Conservation (phyloP, 495 filamentous ascomycete species). For the Penicillium ucsense region DNA sequence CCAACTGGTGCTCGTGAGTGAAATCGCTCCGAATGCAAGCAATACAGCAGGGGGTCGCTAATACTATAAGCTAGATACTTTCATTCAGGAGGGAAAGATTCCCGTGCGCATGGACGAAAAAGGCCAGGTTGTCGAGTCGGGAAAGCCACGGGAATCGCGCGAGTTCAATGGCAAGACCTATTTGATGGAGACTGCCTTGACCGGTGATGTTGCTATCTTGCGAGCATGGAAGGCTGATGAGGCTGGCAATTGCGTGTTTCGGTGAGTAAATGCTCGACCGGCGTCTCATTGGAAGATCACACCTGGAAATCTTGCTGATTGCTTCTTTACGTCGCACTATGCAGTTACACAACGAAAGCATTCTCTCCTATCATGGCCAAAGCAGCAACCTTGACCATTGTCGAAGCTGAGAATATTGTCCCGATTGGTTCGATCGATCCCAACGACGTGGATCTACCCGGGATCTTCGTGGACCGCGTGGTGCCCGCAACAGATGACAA, state of each 20-base stretch:
- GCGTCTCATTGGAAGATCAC: no score
- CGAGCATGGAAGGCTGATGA: constrained; percentile 82
- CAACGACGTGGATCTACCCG: constrained; percentile 72
- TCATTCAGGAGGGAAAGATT: constrained; percentile 76
- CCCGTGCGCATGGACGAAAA: constrained; percentile 66
- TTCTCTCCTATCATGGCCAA: constrained; percentile 89
- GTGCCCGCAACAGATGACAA: constrained; percentile 68
- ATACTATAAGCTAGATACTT: constrained; percentile 37
- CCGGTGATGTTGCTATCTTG: constrained; percentile 79
- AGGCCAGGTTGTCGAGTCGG: constrained; percentile 61
- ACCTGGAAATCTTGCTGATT: no score
- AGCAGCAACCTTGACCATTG: constrained; percentile 77
- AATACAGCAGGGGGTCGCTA: not conserved
- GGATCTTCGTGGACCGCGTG: constrained; percentile 81
- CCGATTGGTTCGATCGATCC: constrained; percentile 71
- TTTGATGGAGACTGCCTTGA: constrained; percentile 74
- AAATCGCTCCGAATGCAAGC: not conserved
- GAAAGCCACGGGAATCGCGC: constrained; percentile 69
- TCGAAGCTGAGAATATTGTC: constrained; percentile 88
- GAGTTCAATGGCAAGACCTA: constrained; percentile 79
- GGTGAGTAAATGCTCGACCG: constrained; percentile 29
- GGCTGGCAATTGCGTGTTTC: constrained; percentile 84
- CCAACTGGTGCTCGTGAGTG: constrained; percentile 64
- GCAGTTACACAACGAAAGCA: constrained; percentile 37
- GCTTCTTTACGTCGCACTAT: not conserved